phyloP scores from a whole-genome alignment of 192 early-diverging fungal genomes.

The Gaertneriomyces sp. region DNA sequence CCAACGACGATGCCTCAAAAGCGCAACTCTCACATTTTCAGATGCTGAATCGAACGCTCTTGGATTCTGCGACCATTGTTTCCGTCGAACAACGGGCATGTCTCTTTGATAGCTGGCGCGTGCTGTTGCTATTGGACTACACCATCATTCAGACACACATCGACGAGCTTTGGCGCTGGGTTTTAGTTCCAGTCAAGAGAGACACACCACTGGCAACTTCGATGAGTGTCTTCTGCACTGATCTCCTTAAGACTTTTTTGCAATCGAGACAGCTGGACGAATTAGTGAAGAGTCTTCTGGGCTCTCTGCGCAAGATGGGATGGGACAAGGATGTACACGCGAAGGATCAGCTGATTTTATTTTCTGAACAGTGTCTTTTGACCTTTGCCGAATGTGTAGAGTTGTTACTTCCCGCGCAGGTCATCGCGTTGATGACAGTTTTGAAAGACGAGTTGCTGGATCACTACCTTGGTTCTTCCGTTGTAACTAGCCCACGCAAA shows the following conservation, averaged over 20 bases:
- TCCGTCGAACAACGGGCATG: constrained; percentile 1
- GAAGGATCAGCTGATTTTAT: not conserved
- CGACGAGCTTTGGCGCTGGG: constrained; percentile 18
- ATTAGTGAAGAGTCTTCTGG: constrained; percentile 7
- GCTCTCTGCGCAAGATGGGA: not conserved
- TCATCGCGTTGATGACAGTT: constrained; percentile 5
- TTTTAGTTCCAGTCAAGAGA: not conserved
- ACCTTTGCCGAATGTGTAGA: not conserved
- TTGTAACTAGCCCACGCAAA: not conserved
- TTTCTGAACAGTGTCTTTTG: not conserved
- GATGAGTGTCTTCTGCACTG: not conserved
- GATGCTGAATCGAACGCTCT: not conserved
- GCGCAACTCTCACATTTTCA: constrained; percentile 13
- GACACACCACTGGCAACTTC: not conserved
- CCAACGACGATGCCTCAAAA: constrained; percentile 25
- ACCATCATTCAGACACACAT: constrained; percentile 13
- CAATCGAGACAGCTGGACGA: constrained; percentile 26
- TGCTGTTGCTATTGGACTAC: constrained; percentile 24
- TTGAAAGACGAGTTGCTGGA: not conserved
- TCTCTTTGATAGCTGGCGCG: constrained; percentile 7
- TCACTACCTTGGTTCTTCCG: not conserved
- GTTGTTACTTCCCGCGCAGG: constrained; percentile 23
- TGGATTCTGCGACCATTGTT: constrained; percentile 4
- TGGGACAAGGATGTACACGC: not conserved
- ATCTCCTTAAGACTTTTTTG: constrained; percentile 18